phyloP scores from a whole-genome alignment of 2,329 filamentous ascomycete genomes.

The Colletotrichum lupini region DNA sequence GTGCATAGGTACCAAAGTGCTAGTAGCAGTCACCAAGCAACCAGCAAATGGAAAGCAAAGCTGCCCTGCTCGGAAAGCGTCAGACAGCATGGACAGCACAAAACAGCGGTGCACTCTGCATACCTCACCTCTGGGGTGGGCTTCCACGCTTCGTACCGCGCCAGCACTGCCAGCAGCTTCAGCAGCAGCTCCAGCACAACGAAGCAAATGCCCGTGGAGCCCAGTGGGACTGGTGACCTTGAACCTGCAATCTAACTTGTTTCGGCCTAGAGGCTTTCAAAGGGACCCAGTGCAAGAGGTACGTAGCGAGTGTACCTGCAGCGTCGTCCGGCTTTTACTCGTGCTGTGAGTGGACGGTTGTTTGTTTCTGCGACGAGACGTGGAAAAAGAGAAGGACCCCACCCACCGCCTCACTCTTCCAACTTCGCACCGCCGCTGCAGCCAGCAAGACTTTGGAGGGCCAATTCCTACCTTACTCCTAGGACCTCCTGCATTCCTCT shows the following conservation, averaged over 20 bases:
- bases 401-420: slow-evolving; percentile 30
- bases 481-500: neutral
- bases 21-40: slow-evolving; percentile 27
- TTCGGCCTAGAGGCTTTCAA: slow-evolving; percentile 4
- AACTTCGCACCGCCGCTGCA: neutral
- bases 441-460: no score
- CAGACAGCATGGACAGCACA: slow-evolving; percentile 4
- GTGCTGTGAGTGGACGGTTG: slow-evolving; percentile 22
- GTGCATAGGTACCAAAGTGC: neutral
- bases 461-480: no score
- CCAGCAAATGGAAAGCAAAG: slow-evolving; percentile 17
- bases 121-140: no score
- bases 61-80: neutral
- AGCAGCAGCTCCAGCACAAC: neutral
- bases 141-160: no score
- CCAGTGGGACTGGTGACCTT: slow-evolving; percentile 14
- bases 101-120: neutral
- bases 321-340: slow-evolving; percentile 25
- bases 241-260: slow-evolving; percentile 7
- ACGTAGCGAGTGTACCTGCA: slow-evolving; percentile 33
- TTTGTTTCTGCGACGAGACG: slow-evolving; percentile 7
- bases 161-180: neutral
- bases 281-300: neutral
- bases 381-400: slow-evolving; percentile 10
- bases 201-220: slow-evolving; percentile 13